Evolutionary conservation across 2,329 filamentous ascomycete genomes (phyloP), one percentile per base, ranked within the genome.

Genomic region (Aspergillus melleus): DNA sequence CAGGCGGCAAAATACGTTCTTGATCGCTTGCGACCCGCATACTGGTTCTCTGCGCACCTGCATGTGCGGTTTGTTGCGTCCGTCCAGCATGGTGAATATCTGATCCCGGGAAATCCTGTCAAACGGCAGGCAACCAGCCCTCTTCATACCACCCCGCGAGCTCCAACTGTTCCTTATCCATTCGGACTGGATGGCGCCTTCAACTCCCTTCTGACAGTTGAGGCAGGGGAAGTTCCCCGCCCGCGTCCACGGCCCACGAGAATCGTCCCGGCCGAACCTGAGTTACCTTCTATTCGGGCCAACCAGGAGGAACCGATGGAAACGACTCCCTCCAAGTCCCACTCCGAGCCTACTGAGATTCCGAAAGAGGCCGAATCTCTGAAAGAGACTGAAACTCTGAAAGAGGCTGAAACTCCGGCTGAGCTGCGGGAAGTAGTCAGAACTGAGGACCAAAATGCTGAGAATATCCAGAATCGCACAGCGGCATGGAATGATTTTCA

Each of bases 41-140:
- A 92, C 73, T 99, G 95, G 95, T 97, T 98, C 73, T 89, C 90
- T 42, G 95, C 93, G 2, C 95, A 99, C 76, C 77, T 98, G 78
- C 95, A 99, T 76, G 88, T 90, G 79, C 96, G 94, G 72, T 98
- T 90, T 72, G 77, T 88, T 0, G 95, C 93, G 0, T 62, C 81
- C 1, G 75, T 88, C 52, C 69, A 82, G 6, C 80, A 87, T 62
- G 73, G 75, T 16, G 69, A 79, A 14, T 69, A 71, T 26, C 55
- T 61, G 5, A 47, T 58, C 11, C 54, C 60, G 4, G 53, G 22
- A 29, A 49, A 59, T 36, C 55, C 60, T 5, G 36, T 54, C 12
- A 60, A 20, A 22, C 29, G 30, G 16, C 51, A 61, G 36, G 52
- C 32, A 22, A 26, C 52, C 16, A 26, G 54, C 44, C 30, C 59